Conservation (phyloP, 345 rosid species). For the Mallotus nudiflorus region DNA sequence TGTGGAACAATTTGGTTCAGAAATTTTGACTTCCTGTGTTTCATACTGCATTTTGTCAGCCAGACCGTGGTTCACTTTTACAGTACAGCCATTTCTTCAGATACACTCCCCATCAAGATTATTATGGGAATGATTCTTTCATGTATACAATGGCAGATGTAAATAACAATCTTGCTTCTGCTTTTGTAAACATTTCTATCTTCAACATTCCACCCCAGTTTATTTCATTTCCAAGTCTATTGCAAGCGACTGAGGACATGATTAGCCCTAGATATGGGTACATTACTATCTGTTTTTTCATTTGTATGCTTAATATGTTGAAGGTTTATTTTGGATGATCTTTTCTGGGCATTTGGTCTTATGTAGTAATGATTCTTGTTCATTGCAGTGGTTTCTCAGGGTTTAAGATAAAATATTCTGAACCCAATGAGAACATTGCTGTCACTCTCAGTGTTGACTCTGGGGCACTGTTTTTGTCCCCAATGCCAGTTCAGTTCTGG, state of each 20-base stretch:
- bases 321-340: constrained; percentile 3
- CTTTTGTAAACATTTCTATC: constrained; percentile 53
- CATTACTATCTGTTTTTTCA: background rate
- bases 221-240: constrained; percentile 53
- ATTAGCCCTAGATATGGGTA: constrained; percentile 76
- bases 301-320: background rate
- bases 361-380: background rate
- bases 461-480: constrained; percentile 59
- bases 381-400: constrained; percentile 69
- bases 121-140: constrained; percentile 73
- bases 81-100: constrained; percentile 61
- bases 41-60: constrained; percentile 49
- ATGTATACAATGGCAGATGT: constrained; percentile 61
- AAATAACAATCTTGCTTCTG: constrained; percentile 64
- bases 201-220: constrained; percentile 87
- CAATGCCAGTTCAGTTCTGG: constrained; percentile 70
- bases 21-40: constrained; percentile 13
- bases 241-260: constrained; percentile 78
- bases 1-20: background rate
- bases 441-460: constrained; percentile 56
- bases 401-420: constrained; percentile 68
- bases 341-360: constrained; percentile 1
- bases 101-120: constrained; percentile 77
- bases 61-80: constrained; percentile 77
- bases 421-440: constrained; percentile 60